A percentile compares a stretch with the other conserved stretches of the same genome.
Conservation (phyloP, 1,139 yeast genomes). For the Sugiyamaella pinicola region DNA sequence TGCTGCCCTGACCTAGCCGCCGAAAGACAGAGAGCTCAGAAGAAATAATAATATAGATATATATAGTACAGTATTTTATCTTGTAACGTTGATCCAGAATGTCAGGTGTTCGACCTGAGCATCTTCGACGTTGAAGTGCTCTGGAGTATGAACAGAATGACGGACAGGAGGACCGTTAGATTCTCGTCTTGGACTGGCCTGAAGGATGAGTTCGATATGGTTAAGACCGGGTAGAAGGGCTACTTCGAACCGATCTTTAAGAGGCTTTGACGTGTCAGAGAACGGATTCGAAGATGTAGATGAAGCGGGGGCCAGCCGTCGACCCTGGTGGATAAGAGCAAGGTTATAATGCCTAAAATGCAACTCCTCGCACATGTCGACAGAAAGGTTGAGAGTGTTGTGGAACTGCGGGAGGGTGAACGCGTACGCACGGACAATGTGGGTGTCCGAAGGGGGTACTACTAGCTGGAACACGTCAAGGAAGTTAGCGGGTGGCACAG, state of each 20-base stretch:
- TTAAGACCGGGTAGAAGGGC: constrained; percentile 37
- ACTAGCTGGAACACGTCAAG: constrained; percentile 38
- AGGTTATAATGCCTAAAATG: constrained; percentile 34
- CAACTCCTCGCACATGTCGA: constrained; percentile 37
- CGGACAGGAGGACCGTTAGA: constrained; percentile 24
- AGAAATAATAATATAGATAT: background rate
- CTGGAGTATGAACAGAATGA: constrained; percentile 21
- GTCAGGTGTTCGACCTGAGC: constrained; percentile 22
- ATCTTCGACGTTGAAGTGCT: constrained; percentile 16
- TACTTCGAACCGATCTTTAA: constrained; percentile 35
- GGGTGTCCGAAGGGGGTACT: constrained; percentile 38
- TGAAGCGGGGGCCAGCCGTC: constrained; percentile 32
- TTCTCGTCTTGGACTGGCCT: constrained; percentile 26
- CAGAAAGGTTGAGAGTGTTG: constrained; percentile 36
- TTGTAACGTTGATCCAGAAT: constrained; percentile 21
- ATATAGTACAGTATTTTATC: constrained; percentile 4
- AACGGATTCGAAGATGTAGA: constrained; percentile 35
- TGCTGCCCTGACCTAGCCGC: background rate
- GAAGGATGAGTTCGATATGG: constrained; percentile 34
- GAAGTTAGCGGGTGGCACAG: constrained; percentile 28
- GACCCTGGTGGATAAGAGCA: constrained; percentile 33
- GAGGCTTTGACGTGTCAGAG: constrained; percentile 33
- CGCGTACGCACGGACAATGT: constrained; percentile 38
- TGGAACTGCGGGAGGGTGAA: constrained; percentile 41
- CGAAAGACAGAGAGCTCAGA: background rate